phyloP scores from a whole-genome alignment of 345 rosid species.

The Citrus reticulata region DNA sequence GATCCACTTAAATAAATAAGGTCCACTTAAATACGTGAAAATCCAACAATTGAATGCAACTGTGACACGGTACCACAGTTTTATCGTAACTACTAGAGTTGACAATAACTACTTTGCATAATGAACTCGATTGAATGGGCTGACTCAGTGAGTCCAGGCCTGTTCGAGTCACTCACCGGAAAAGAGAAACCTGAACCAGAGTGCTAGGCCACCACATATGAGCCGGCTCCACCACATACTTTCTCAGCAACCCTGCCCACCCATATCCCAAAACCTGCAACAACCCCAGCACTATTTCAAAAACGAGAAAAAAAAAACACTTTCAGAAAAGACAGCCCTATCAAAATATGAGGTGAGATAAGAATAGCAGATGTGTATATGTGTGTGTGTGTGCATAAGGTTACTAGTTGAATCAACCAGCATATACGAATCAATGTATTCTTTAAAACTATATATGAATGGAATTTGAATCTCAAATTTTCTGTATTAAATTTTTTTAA shows the following conservation, averaged over 20 bases:
- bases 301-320: background rate
- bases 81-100: background rate
- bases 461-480: no score
- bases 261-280: constrained; percentile 86
- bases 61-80: no score
- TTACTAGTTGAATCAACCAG: no score
- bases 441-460: no score
- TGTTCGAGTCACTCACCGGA: constrained; percentile 42
- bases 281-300: background rate
- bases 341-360: no score
- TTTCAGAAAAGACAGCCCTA: background rate
- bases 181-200: constrained; percentile 82
- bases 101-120: background rate
- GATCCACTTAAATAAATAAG: no score
- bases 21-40: no score
- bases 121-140: background rate
- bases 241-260: constrained; percentile 89
- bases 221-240: constrained; percentile 92
- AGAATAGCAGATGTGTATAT: background rate
- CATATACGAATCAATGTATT: no score
- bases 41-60: no score
- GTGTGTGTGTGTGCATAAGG: no score
- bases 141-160: background rate
- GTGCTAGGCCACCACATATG: constrained; percentile 97
- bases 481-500: no score